phyloP scores from a whole-genome alignment of 1,284 basidiomycete genomes.

The Psilocybe mexicana region DNA sequence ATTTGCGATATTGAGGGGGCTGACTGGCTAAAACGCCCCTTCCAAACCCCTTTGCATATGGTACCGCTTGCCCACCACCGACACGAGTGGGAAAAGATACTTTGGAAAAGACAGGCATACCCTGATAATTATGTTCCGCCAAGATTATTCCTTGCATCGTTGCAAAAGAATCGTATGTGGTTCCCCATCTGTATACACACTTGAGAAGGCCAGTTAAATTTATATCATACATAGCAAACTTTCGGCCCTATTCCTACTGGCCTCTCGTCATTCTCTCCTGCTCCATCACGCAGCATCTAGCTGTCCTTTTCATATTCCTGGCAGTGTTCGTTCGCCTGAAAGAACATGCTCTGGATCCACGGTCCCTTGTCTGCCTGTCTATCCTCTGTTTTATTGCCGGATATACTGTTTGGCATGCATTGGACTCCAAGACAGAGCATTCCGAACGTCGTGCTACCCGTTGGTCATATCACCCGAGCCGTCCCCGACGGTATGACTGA shows the following conservation, averaged over 20 bases:
- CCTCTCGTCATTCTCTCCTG: constrained; percentile 72
- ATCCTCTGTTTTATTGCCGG: constrained; percentile 60
- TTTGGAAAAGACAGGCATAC: constrained; percentile 80
- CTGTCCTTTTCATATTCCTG: constrained; percentile 81
- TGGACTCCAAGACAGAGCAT: constrained; percentile 32
- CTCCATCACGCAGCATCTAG: constrained; percentile 84
- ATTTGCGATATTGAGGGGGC: not conserved
- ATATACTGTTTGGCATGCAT: constrained; percentile 63
- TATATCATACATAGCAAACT: constrained; percentile 63
- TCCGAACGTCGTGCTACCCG: constrained; percentile 18
- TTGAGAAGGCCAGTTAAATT: constrained; percentile 15
- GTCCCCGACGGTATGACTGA: not conserved
- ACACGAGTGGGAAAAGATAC: constrained; percentile 73
- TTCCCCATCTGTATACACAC: constrained; percentile 5
- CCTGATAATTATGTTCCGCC: constrained; percentile 91
- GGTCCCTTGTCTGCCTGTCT: constrained; percentile 69
- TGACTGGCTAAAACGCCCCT: not conserved
- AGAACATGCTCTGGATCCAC: constrained; percentile 64
- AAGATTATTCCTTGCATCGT: constrained; percentile 72
- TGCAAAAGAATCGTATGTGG: constrained; percentile 75
- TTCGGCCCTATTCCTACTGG: constrained; percentile 74
- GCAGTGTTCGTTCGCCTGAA: constrained; percentile 77
- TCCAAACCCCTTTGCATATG: constrained; percentile 10
- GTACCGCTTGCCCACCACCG: constrained; percentile 15
- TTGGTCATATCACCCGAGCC: constrained; percentile 11